These are phyloP conservation scores for Jackrogersella minutella DNA, from an alignment of 495 filamentous ascomycete species.

Conservation along the genomic window DNA sequence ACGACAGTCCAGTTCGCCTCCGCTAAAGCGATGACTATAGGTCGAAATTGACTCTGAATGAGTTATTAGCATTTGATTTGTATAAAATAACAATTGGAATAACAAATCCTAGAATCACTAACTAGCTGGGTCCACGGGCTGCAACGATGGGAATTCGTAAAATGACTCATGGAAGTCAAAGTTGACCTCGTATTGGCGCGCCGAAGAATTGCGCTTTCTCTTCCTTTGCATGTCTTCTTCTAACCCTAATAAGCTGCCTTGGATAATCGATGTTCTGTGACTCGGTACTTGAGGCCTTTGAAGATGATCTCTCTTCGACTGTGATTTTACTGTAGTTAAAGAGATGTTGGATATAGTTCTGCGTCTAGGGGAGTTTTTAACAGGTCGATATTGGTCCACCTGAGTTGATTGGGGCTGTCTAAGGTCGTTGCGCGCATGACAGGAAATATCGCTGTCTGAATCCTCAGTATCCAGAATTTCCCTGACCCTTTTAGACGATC, in stretches of 20 bases:
- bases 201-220: conserved; percentile 18
- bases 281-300: conserved; percentile 39
- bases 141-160: conserved; percentile 24
- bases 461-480: not conserved
- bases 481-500: not conserved
- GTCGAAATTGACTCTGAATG: conserved; percentile 21
- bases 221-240: conserved; percentile 16
- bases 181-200: conserved; percentile 15
- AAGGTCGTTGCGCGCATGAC: conserved; percentile 10
- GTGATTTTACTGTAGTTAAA: conserved; percentile 11
- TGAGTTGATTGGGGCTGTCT: conserved; percentile 16
- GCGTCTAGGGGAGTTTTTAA: conserved; percentile 17
- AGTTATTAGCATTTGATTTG: conserved; percentile 7
- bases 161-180: conserved; percentile 28
- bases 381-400: conserved; percentile 1
- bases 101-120: conserved; percentile 17
- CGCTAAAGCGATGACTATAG: conserved; percentile 11
- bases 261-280: conserved; percentile 8
- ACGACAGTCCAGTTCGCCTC: conserved; percentile 28
- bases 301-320: conserved; percentile 42
- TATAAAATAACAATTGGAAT: not conserved
- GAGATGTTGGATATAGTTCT: conserved; percentile 28
- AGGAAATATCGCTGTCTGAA: conserved; percentile 12
- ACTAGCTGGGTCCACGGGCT: conserved; percentile 24
- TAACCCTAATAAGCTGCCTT: conserved; percentile 11